Base-by-base conservation (phyloP, 139 green algal species). In the Pseudopediastrum boryanum region DNA sequence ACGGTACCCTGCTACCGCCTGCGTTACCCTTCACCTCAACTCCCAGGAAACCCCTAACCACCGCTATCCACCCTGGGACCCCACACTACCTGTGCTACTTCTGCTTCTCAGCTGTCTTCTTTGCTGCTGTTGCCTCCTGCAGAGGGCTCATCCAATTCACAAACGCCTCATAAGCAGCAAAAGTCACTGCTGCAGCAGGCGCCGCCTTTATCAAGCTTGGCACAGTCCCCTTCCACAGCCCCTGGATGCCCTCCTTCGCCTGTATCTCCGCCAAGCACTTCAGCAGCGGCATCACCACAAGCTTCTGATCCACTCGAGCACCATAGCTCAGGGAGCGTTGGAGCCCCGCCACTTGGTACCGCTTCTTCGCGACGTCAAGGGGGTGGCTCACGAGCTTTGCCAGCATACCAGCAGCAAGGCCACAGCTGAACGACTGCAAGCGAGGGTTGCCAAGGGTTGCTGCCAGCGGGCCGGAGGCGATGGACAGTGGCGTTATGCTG, bases 281-380 rank as follows among this genome's bases (percentile, higher is more conserved):
- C 4, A 71, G 58, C 61, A 98, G 77, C 2, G 85, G 87, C 48
- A 73, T 81, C 7, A 89, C 69, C 8, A 74, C 81, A 23, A 89
- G 82, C 12, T 72, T 39, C 0, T 71, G n/a, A 42, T 92, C 82
- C 21, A 98, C 85, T 8, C 92, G 86, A 19, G 85, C 83, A 4
- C 94, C 93, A 67, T 97, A 99, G 48, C 67, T 50, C 23, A 86
- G 35, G 5, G 80, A 87, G 62, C 94, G 71, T 36, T 78, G 71
- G 54, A 98, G 82, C 0, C 94, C 94, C 7, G 90, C 89, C 38
- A 98, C 90, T 84, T 99, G 96, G 80, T 95, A 98, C 12, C 96
- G 77, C 86, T 99, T 99, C 85, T 99, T 99, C 39, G 91, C 90
- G n/a, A 99, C 95, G 75, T 99, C 96, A 69, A 99, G 82, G 3